phyloP scores from a whole-genome alignment of 2,329 filamentous ascomycete species.

The Fusarium devonianum region DNA sequence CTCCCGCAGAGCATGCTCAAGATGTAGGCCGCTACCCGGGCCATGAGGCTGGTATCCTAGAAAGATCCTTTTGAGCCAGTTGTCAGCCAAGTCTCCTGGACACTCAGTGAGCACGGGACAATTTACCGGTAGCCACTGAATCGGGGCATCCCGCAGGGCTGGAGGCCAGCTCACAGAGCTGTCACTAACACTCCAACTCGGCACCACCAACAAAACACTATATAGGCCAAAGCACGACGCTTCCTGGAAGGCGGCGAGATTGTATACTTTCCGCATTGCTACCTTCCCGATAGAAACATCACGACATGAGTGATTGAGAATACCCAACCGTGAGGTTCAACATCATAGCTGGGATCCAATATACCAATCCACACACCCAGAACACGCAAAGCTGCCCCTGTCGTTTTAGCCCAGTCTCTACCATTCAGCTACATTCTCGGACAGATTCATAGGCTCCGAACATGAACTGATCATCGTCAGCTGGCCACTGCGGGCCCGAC shows the following conservation, averaged over 20 bases:
- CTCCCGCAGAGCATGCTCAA: conserved; percentile 14
- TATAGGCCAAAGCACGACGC: neutral
- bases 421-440: conserved; percentile 17
- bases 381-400: neutral
- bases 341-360: conserved; percentile 32
- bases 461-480: neutral
- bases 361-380: conserved; percentile 2
- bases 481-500: conserved; percentile 3
- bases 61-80: conserved; percentile 2
- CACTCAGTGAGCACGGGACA: neutral
- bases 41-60: conserved; percentile 10
- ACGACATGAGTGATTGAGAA: too few relatives aligned
- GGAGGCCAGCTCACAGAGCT: conserved; percentile 18
- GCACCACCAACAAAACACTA: conserved; percentile 8
- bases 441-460: conserved; percentile 16
- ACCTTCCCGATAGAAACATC: too few relatives aligned
- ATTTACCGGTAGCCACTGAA: conserved; percentile 3
- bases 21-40: conserved; percentile 11
- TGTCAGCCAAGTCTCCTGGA: too few relatives aligned
- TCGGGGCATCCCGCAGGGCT: conserved; percentile 20
- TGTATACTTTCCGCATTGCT: too few relatives aligned
- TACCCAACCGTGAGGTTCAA: conserved; percentile 12
- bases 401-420: conserved; percentile 16
- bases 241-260: too few relatives aligned
- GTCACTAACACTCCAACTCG: too few relatives aligned